phyloP scores from a whole-genome alignment of 495 filamentous ascomycete genomes.

The Haplographium delicatum region DNA sequence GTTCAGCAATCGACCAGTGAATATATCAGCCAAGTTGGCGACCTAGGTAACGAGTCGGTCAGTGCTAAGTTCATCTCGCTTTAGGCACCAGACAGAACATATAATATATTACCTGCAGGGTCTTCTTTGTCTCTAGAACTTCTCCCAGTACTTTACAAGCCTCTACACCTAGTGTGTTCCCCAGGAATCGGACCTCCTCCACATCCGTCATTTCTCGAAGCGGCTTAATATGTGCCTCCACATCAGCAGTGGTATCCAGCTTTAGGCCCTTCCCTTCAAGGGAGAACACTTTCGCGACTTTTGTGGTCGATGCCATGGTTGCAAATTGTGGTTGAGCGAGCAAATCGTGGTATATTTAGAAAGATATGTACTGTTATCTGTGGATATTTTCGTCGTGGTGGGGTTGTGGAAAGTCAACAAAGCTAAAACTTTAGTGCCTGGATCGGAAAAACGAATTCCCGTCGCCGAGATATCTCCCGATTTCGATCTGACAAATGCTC shows the following conservation, averaged over 20 bases:
- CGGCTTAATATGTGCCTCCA: conserved; percentile 75
- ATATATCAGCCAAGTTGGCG: conserved; percentile 93
- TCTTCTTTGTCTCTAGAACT: conserved; percentile 73
- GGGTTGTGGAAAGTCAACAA: conserved; percentile 18
- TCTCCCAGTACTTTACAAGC: conserved; percentile 79
- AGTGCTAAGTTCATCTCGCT: background rate
- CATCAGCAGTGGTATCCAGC: conserved; percentile 79
- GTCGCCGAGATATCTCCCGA: background rate
- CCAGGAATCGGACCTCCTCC: conserved; percentile 76
- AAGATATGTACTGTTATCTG: background rate
- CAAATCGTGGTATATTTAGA: conserved; percentile 1
- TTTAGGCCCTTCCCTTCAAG: conserved; percentile 87
- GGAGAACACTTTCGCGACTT: conserved; percentile 64
- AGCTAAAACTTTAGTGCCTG: conserved; percentile 10
- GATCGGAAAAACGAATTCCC: conserved; percentile 12
- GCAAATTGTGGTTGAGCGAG: background rate
- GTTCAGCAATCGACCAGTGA: conserved; percentile 86
- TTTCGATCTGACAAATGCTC: conserved; percentile 6
- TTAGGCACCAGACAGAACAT: background rate
- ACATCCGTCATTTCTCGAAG: conserved; percentile 67
- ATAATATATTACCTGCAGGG: conserved; percentile 52
- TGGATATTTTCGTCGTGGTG: background rate
- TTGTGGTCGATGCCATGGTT: conserved; percentile 37
- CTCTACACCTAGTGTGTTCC: conserved; percentile 87
- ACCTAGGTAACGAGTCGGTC: conserved; percentile 39